Evolutionary conservation across 495 filamentous ascomycete genomes (phyloP), one percentile per base, ranked within the genome.

Genomic region (Beverwykella pulmonaria): DNA sequence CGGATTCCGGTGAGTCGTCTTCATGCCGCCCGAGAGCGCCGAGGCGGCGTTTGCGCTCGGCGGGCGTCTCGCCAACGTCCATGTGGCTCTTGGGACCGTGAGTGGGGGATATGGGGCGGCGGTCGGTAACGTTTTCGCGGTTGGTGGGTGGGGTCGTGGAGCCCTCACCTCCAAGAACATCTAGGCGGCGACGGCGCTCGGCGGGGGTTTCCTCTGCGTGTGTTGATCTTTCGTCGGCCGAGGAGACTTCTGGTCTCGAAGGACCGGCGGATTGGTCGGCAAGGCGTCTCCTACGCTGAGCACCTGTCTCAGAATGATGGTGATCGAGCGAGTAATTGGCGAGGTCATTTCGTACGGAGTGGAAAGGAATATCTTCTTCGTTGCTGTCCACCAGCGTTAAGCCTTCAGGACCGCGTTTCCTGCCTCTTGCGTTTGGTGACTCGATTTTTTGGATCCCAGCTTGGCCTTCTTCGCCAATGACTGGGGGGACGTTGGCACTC

Each of bases 21-120:
- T 79, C 73, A 7, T 83, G 78, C 50, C 87, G 75, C 20, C 92
- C 92, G n/a, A 97, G 78, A 4, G 93, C 93, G 1, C 91, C 93
- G 59, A 95, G 86, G 75, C 93, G 87, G 65, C 92, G 83, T 39
- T 89, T 83, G 47, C 89, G 82, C 77, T 97, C 93, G 0, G 92
- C 93, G 0, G 90, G 86, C 3, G 92, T 96, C 76, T 96, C 93
- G 44, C 81, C 84, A 2, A 77, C 78, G 25, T 87, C 85, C 61
- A 69, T 75, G 19, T 78, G 73, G 39, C 64, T 60, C 32, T 70
- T 70, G 41, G 74, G 62, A 57, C 58, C 49, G 61, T 71, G 49
- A 25, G 63, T 34, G 25, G 27, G 46, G 4, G 57, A 36, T 46
- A 50, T 34, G 27, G 53, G 12, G 22, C 41, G 39, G 19, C 23